These are phyloP conservation scores for Neurospora sp. DNA, from an alignment of 495 filamentous ascomycete species.

Conservation along the genomic window DNA sequence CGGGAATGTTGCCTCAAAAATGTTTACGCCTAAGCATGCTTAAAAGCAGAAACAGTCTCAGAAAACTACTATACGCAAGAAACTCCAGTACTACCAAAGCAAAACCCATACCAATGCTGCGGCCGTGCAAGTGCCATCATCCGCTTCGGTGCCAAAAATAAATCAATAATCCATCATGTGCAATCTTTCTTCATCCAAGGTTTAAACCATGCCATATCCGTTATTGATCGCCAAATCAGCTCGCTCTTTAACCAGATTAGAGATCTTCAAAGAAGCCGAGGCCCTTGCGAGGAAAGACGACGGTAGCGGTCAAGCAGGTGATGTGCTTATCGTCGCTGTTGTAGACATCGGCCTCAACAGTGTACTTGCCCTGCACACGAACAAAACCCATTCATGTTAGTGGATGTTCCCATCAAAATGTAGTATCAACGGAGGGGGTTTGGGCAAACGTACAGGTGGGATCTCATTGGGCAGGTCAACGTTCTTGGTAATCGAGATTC, in stretches of 20 bases:
- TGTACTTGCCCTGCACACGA: conserved; percentile 67
- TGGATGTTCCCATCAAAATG: neutral
- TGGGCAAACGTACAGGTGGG: conserved; percentile 60
- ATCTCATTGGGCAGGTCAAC: conserved; percentile 81
- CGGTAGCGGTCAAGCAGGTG: conserved; percentile 68
- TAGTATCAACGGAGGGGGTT: neutral
- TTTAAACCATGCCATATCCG: neutral
- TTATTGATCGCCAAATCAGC: neutral
- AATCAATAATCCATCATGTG: conserved; percentile 1
- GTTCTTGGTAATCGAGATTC: conserved; percentile 60
- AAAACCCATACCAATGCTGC: neutral
- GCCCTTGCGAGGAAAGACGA: conserved; percentile 39
- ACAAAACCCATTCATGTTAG: neutral
- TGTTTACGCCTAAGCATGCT: neutral
- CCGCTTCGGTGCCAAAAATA: neutral
- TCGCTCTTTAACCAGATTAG: neutral
- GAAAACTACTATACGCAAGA: neutral
- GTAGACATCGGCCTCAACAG: conserved; percentile 75
- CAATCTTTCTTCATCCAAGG: neutral
- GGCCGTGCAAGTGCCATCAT: neutral
- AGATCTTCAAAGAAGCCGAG: conserved; percentile 15
- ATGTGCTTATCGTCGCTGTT: conserved; percentile 57
- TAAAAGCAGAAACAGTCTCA: neutral
- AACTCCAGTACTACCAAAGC: neutral
- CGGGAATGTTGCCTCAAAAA: neutral